phyloP scores from a whole-genome alignment of 306 rosid species.

The Cucumis sativus region DNA sequence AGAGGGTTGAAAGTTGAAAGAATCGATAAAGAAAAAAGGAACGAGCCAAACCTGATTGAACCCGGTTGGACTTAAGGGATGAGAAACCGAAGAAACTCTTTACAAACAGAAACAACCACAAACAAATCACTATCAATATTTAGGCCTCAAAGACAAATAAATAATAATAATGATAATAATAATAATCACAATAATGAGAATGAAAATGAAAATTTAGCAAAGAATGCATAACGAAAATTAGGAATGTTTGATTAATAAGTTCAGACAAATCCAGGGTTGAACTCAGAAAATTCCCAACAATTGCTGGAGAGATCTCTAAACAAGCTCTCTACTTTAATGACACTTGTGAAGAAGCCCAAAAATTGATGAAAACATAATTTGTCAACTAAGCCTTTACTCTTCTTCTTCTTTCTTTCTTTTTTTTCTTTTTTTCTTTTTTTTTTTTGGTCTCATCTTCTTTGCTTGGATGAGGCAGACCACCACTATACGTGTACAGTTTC shows the following conservation, averaged over 20 bases:
- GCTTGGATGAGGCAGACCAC: conserved; percentile 7
- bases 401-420: background rate
- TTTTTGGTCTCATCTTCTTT: background rate
- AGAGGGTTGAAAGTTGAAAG: too few relatives aligned
- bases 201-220: background rate
- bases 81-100: background rate
- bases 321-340: conserved; percentile 3
- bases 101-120: background rate
- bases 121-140: background rate
- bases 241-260: conserved; percentile 1
- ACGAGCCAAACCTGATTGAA: background rate
- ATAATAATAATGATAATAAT: too few relatives aligned
- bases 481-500: conserved; percentile 12
- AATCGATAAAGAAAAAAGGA: too few relatives aligned
- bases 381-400: background rate
- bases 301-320: conserved; percentile 1
- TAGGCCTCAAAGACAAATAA: background rate
- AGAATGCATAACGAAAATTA: background rate
- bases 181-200: too few relatives aligned
- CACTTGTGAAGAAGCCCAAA: conserved; percentile 1
- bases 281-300: conserved; percentile 1
- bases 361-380: background rate
- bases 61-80: background rate
- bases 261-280: background rate
- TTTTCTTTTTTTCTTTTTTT: background rate